Percentiles rank a stretch among this genome's conserved stretches.
Evolutionary conservation across 2,329 filamentous ascomycete genomes (phyloP).

Genomic region (Alternaria brassicae): DNA sequence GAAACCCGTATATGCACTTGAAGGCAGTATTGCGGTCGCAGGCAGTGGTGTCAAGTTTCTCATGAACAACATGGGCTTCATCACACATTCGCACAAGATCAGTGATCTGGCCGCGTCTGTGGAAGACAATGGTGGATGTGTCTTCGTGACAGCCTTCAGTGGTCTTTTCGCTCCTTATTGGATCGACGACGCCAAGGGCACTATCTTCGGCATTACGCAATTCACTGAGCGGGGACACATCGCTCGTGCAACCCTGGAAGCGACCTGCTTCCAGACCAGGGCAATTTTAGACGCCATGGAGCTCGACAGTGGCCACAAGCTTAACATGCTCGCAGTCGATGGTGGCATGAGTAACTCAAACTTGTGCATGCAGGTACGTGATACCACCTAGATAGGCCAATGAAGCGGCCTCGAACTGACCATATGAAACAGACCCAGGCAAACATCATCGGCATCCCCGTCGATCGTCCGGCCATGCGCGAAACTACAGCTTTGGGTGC

Average conservation of each 20-base stretch:
- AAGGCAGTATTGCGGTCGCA: conserved; percentile 83
- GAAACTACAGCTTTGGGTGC: conserved; percentile 90
- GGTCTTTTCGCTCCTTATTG: conserved; percentile 92
- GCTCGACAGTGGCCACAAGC: conserved; percentile 77
- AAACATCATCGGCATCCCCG: conserved; percentile 81
- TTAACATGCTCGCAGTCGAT: conserved; percentile 80
- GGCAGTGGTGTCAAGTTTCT: conserved; percentile 77
- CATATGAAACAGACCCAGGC: conserved; percentile 70
- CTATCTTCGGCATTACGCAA: conserved; percentile 81
- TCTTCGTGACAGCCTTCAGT: conserved; percentile 88
- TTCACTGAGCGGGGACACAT: conserved; percentile 87
- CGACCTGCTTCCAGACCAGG: conserved; percentile 90
- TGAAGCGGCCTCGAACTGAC: conserved; percentile 19
- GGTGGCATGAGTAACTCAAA: conserved; percentile 90
- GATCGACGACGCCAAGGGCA: conserved; percentile 92
- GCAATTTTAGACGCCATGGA: conserved; percentile 93
- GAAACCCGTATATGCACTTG: conserved; percentile 78
- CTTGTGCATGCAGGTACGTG: conserved; percentile 76
- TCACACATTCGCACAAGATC: conserved; percentile 68
- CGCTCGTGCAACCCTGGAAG: conserved; percentile 86
- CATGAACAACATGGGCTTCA: conserved; percentile 70
- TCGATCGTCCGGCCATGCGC: conserved; percentile 85
- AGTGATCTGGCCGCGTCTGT: conserved; percentile 70
- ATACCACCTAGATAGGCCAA: neutral
- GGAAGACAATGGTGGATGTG: conserved; percentile 79